These are phyloP conservation scores for Hypoxylon fuscum DNA, from an alignment of 495 filamentous ascomycete genomes.

Conservation along the genomic window DNA sequence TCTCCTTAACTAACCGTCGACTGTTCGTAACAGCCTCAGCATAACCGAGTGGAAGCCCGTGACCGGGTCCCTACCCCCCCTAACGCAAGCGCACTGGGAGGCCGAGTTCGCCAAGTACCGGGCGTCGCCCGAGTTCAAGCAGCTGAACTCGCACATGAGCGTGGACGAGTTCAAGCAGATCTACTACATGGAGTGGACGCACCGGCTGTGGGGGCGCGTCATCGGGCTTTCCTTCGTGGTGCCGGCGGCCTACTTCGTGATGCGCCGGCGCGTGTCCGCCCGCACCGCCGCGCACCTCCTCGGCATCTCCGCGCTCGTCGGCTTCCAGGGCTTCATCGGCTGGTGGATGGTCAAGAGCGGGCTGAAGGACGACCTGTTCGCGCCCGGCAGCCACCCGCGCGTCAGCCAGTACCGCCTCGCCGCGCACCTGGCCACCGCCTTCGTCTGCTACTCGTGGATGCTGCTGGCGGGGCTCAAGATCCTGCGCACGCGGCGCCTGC, in stretches of 20 bases:
- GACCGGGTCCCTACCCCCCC: slow-evolving; percentile 89
- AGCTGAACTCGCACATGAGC: slow-evolving; percentile 90
- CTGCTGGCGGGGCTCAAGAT: slow-evolving; percentile 89
- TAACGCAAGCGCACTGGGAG: slow-evolving; percentile 80
- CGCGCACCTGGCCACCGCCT: slow-evolving; percentile 88
- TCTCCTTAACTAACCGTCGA: slow-evolving; percentile 25
- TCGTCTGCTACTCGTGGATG: slow-evolving; percentile 92
- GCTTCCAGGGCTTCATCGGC: slow-evolving; percentile 92
- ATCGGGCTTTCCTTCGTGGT: slow-evolving; percentile 90
- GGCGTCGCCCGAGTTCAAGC: slow-evolving; percentile 87
- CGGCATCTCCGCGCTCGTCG: slow-evolving; percentile 88
- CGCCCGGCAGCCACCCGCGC: slow-evolving; percentile 85
- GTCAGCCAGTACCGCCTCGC: slow-evolving; percentile 94
- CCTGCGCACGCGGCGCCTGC: slow-evolving; percentile 74
- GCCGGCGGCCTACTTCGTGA: slow-evolving; percentile 88
- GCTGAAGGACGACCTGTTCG: slow-evolving; percentile 92
- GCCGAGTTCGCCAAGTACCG: slow-evolving; percentile 91
- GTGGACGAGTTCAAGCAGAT: slow-evolving; percentile 96
- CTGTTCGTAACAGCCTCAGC: slow-evolving; percentile 71
- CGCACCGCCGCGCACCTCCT: slow-evolving; percentile 79
- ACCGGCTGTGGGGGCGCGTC: slow-evolving; percentile 93
- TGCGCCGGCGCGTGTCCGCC: slow-evolving; percentile 77
- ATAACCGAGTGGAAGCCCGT: slow-evolving; percentile 99
- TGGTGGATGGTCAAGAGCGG: slow-evolving; percentile 99
- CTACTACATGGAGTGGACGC: slow-evolving; percentile 99